phyloP scores from a whole-genome alignment of 2,329 filamentous ascomycete genomes.

The Fusarium secorum region DNA sequence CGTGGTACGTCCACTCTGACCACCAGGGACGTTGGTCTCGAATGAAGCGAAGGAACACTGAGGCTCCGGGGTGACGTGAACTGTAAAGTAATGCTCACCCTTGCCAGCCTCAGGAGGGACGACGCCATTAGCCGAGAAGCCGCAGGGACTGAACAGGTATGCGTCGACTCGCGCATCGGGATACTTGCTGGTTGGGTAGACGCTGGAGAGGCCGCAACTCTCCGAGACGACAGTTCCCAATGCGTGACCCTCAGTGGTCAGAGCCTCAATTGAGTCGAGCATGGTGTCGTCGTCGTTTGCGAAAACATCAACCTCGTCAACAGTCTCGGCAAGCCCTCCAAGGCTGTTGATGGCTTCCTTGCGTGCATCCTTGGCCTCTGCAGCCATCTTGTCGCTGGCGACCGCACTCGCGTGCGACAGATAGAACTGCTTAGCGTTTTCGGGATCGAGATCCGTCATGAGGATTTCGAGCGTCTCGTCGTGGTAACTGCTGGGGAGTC shows the following conservation, averaged over 20 bases:
- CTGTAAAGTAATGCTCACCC: slow-evolving; percentile 91
- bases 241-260: slow-evolving; percentile 92
- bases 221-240: slow-evolving; percentile 93
- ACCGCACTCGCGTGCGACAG: slow-evolving; percentile 81
- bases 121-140: slow-evolving; percentile 96
- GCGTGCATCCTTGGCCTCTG: slow-evolving; percentile 70
- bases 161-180: slow-evolving; percentile 94
- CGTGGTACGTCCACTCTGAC: slow-evolving; percentile 86
- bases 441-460: slow-evolving; percentile 75
- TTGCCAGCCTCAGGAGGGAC: slow-evolving; percentile 73
- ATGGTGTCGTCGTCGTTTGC: slow-evolving; percentile 66
- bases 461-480: slow-evolving; percentile 81
- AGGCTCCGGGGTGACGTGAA: slow-evolving; percentile 96
- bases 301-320: slow-evolving; percentile 81
- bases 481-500: slow-evolving; percentile 58
- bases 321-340: slow-evolving; percentile 61
- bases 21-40: slow-evolving; percentile 95
- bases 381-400: slow-evolving; percentile 80
- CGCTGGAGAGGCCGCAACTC: slow-evolving; percentile 83
- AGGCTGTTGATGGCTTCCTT: slow-evolving; percentile 66
- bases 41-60: slow-evolving; percentile 98
- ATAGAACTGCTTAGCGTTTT: slow-evolving; percentile 76
- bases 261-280: slow-evolving; percentile 70
- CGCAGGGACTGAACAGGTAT: slow-evolving; percentile 95
- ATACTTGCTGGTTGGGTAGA: slow-evolving; percentile 87